A percentile compares a stretch with the other conserved stretches of the same genome.
phyloP scores from a whole-genome alignment of 2,329 filamentous ascomycete species.

The Colletotrichum sp. region DNA sequence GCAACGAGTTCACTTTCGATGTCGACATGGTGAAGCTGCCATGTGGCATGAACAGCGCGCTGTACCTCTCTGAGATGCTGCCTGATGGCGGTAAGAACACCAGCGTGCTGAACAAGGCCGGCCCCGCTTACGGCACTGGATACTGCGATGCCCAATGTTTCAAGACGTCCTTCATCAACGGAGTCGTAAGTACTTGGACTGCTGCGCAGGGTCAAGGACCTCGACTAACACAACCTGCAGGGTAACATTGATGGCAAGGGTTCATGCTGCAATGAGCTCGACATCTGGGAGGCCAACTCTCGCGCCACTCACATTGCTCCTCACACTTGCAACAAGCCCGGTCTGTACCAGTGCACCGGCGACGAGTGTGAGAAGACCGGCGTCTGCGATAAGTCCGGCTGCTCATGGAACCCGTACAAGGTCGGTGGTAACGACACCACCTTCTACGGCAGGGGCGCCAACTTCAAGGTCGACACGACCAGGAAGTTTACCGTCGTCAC shows the following conservation, averaged over 20 bases:
- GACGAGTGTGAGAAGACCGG: conserved; percentile 30
- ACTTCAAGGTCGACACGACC: conserved; percentile 29
- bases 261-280: conserved; percentile 72
- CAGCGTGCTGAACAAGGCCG: conserved; percentile 57
- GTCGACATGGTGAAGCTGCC: conserved; percentile 68
- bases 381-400: conserved; percentile 44
- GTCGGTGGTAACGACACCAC: conserved; percentile 25
- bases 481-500: conserved; percentile 43
- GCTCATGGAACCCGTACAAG: conserved; percentile 40
- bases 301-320: conserved; percentile 63
- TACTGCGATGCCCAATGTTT: conserved; percentile 66
- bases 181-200: conserved; percentile 38
- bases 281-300: conserved; percentile 70
- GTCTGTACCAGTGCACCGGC: conserved; percentile 42
- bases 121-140: conserved; percentile 64
- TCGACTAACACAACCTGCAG: conserved; percentile 32
- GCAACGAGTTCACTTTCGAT: conserved; percentile 69
- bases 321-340: conserved; percentile 57
- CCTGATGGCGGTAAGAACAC: conserved; percentile 60
- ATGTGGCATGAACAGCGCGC: conserved; percentile 70
- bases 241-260: conserved; percentile 63
- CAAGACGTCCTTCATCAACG: conserved; percentile 49
- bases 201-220: conserved; percentile 30
- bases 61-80: conserved; percentile 70
- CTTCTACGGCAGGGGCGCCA: conserved; percentile 25